Percentiles rank a stretch among this genome's conserved stretches.
Evolutionary conservation across 2,329 filamentous ascomycete genomes (phyloP).

Genomic region (Penicillium expansum): DNA sequence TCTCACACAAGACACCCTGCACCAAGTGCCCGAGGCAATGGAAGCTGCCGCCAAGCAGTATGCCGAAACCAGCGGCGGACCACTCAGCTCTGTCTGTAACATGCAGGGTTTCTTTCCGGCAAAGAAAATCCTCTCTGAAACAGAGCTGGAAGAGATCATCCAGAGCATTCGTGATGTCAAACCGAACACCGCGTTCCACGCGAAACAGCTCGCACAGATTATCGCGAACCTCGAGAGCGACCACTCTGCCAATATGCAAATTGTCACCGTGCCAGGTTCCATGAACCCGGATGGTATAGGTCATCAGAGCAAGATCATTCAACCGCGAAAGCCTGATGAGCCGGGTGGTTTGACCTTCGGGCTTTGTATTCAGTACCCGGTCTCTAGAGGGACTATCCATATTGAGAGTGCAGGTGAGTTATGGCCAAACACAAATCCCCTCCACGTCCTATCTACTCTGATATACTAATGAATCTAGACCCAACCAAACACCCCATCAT

Average conservation of each 20-base stretch:
- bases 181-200: constrained; percentile 14
- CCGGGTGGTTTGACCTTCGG: constrained; percentile 15
- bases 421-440: neutral
- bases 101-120: constrained; percentile 19
- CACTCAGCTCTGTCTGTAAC: constrained; percentile 5
- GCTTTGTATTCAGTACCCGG: constrained; percentile 20
- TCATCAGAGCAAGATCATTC: constrained; percentile 13
- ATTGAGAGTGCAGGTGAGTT: constrained; percentile 13
- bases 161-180: constrained; percentile 16
- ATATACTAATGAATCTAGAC: constrained; percentile 8
- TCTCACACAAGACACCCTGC: constrained; percentile 11
- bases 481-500: constrained; percentile 16
- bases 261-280: constrained; percentile 9
- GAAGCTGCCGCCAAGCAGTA: constrained; percentile 13
- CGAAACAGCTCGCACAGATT: constrained; percentile 13
- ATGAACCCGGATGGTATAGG: constrained; percentile 5
- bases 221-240: constrained; percentile 13
- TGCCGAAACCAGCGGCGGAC: constrained; percentile 2
- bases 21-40: constrained; percentile 13
- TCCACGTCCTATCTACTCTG: neutral
- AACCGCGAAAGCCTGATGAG: neutral
- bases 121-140: constrained; percentile 10
- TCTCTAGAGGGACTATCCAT: constrained; percentile 24
- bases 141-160: constrained; percentile 12
- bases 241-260: constrained; percentile 15